Conservation (phyloP, 805 yeast genomes). For the Nakazawaea wyomingensis region DNA sequence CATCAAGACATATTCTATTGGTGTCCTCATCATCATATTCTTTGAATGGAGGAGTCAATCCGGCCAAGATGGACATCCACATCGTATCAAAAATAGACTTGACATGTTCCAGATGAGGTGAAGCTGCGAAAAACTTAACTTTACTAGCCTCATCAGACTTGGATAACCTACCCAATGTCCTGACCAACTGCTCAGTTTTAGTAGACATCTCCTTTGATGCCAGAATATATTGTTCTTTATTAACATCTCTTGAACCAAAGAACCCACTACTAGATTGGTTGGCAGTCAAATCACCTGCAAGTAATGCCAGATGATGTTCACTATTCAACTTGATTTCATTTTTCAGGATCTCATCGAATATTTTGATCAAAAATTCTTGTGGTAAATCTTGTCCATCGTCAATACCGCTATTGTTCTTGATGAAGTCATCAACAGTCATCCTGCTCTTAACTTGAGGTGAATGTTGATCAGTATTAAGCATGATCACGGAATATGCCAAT, state of each 20-base stretch:
- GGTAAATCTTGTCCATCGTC: constrained; percentile 88
- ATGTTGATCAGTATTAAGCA: constrained; percentile 94
- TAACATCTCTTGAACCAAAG: constrained; percentile 63
- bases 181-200: constrained; percentile 82
- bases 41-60: constrained; percentile 87
- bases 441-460: constrained; percentile 78
- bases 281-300: constrained; percentile 52
- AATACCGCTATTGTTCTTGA: constrained; percentile 84
- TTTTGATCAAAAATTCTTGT: constrained; percentile 58
- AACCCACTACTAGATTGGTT: constrained; percentile 32
- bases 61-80: constrained; percentile 98
- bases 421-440: constrained; percentile 85
- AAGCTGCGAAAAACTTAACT: constrained; percentile 68
- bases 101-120: constrained; percentile 78
- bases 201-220: constrained; percentile 90
- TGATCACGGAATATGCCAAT: constrained; percentile 82
- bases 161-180: constrained; percentile 48
- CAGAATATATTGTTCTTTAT: constrained; percentile 81
- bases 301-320: constrained; percentile 88
- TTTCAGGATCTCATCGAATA: constrained; percentile 71
- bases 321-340: constrained; percentile 89
- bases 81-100: constrained; percentile 87
- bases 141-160: constrained; percentile 36
- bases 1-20: constrained; percentile 70
- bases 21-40: constrained; percentile 77